Base-by-base conservation (phyloP, 768 basidiomycete species). In the Astraeus odoratus region DNA sequence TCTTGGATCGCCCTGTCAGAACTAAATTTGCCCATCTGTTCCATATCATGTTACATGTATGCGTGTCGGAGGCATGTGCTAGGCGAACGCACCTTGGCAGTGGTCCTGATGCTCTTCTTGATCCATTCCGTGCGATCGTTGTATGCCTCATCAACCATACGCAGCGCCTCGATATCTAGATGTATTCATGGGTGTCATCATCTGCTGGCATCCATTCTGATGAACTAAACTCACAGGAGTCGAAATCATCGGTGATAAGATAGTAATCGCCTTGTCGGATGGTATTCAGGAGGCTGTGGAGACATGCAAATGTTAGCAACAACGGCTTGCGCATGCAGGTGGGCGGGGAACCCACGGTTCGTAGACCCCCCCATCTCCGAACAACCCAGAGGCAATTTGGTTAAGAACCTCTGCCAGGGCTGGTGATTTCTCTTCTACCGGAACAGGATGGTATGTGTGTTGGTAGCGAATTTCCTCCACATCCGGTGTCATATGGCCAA, bases 11-110 rank as follows among this genome's bases (percentile, higher is more conserved):
- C 88, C 42, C 94, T 77, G 61, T 98, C 95, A 26, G 87, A 89
- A 63, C 90, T 92, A 73, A 97, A 97, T 59, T 93, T 94, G 64
- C 92, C 93, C 93, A 96, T 97, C 80, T 84, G 47, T 48, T 36
- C 27, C 48, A 51, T 24, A 43, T 52, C 47, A 30, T 31, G 56
- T 57, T 78, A 80, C 67, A 79, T 82, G 23, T 77, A 78, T n/a
- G 78, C 76, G 10, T 80, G 86, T 41, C 72, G 62, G 59, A 87
- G 86, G n/a, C 76, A 44, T 36, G 26, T 31, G 15, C 20, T 19
- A 19, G 19, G 8, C 20, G 40, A 44, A 51, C 37, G 8, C 46
- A 79, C 81, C 73, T 86, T 87, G 27, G 85, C 86, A 5, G 83
- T 81, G 12, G 90, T 93, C 36, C 74, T 67, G 62, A 93, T 91